phyloP scores from a whole-genome alignment of 768 basidiomycete species.

The Suillus brevipes region DNA sequence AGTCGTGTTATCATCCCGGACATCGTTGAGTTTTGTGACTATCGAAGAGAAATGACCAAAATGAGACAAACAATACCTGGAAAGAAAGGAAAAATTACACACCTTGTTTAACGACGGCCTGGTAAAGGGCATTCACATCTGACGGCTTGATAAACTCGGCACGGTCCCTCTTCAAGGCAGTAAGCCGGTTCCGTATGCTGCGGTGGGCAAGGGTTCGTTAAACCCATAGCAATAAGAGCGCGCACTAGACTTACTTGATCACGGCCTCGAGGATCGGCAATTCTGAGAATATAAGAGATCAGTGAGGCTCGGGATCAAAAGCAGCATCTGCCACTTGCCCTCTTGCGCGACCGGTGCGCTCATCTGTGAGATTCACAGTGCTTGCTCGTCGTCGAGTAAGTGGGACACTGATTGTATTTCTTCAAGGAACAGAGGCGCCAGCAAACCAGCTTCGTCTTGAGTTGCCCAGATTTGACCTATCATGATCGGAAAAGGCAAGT shows the following conservation, averaged over 20 bases:
- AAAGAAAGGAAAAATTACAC: neutral
- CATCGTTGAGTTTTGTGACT: slow-evolving; percentile 91
- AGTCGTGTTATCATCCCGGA: slow-evolving; percentile 73
- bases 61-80: neutral
- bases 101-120: slow-evolving; percentile 93
- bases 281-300: slow-evolving; percentile 52
- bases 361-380: slow-evolving; percentile 39
- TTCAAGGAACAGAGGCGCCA: slow-evolving; percentile 1
- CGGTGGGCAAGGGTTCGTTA: slow-evolving; percentile 25
- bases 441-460: neutral
- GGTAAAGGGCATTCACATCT: slow-evolving; percentile 92
- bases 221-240: slow-evolving; percentile 19
- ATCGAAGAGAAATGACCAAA: slow-evolving; percentile 15
- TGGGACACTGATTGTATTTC: slow-evolving; percentile 5
- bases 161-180: slow-evolving; percentile 90
- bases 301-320: slow-evolving; percentile 15
- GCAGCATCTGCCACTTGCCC: slow-evolving; percentile 46
- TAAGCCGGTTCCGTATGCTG: slow-evolving; percentile 93
- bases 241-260: slow-evolving; percentile 63
- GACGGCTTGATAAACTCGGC: slow-evolving; percentile 90
- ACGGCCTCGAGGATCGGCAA: slow-evolving; percentile 92
- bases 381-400: slow-evolving; percentile 6
- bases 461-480: slow-evolving; percentile 5
- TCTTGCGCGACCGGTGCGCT: slow-evolving; percentile 75
- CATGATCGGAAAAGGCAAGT: slow-evolving; percentile 38